phyloP scores from a whole-genome alignment of 352 stramenopile species.

The Globisporangium echinulatum region DNA sequence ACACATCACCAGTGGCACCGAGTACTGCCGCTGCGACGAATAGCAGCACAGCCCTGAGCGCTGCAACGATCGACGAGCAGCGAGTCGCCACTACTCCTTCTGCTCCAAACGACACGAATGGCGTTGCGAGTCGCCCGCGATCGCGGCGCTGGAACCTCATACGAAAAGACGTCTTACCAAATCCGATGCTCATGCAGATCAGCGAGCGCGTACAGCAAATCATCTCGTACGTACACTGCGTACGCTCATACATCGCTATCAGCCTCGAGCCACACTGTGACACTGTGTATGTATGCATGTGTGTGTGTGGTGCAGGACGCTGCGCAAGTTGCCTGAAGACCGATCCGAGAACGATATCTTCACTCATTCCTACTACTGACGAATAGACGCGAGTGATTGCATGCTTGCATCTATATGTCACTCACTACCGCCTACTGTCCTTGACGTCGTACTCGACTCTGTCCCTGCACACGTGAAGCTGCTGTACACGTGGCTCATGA shows the following conservation, averaged over 20 bases:
- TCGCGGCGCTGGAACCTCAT: slow-evolving; percentile 16
- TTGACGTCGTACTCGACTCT: not conserved
- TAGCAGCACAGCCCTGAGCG: not conserved
- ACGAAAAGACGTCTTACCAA: slow-evolving; percentile 25
- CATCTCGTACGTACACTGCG: slow-evolving; percentile 36
- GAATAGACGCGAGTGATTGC: slow-evolving; percentile 2
- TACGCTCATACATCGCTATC: no score
- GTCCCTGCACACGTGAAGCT: slow-evolving; percentile 40
- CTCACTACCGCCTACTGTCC: no score
- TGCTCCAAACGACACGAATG: not conserved
- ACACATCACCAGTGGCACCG: not conserved
- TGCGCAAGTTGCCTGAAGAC: slow-evolving; percentile 59
- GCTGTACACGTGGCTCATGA: slow-evolving; percentile 82
- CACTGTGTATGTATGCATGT: no score
- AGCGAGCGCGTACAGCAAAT: slow-evolving; percentile 59
- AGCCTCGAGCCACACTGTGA: not conserved
- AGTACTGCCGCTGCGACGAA: not conserved
- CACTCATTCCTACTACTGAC: slow-evolving; percentile 2
- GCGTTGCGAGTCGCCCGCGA: not conserved
- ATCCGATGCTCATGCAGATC: slow-evolving; percentile 49
- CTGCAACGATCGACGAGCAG: not conserved
- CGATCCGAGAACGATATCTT: slow-evolving; percentile 57
- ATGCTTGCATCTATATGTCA: no score
- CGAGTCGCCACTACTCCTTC: not conserved
- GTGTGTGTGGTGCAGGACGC: slow-evolving; percentile 24